Evolutionary conservation across 2,329 filamentous ascomycete genomes (phyloP), one percentile per base, ranked within the genome.

Genomic region (Cadophora sp.): DNA sequence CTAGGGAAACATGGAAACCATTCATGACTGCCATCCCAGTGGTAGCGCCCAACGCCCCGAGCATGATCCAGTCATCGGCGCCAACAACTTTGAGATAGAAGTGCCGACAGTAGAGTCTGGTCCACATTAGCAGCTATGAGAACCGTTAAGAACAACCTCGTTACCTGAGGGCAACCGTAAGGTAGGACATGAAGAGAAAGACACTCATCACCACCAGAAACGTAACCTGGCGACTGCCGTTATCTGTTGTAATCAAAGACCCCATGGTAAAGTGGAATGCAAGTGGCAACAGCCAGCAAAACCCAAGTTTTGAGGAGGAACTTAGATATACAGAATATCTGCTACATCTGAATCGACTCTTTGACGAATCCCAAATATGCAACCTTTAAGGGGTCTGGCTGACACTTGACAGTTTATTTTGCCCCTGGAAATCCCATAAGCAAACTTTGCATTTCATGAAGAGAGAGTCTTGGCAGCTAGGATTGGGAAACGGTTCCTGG

Each of bases 41-140:
- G 9, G 50, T 37, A 6, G 61, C 5, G 6, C 31, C 27, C 24
- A 63, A 37, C 1, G 61, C 61, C 3, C 27, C 26, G 14, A 63
- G 43, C 61, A 63, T 63, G n/a, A 53, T 62, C n/a, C 51, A 63
- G 48, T 63, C 61, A 40, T 63, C 61, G 24, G 24, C 26, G 4
- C 61, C 61, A 37, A 53, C 61, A 24, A 24, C 16, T 11, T 51
- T 50, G 9, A 63, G 27, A 37, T 43, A 63, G 46, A n/a, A 55
- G 16, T 53, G n/a, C 7, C 61, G 46, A 12, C 61, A 53, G 9
- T 53, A 40, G 19, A 53, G 14, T 63, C 61, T 63, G 27, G 2
- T 22, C 29, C 9, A 27, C 5, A 40, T 63, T 62, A 48, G 37
- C 24, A 43, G 40, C 40, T 43, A 9, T 4, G 14, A 43, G 11